Percentiles rank a stretch among this genome's conserved stretches.
Evolutionary conservation across 441 rosid genomes (phyloP).

Genomic region (Omphalea diandra): DNA sequence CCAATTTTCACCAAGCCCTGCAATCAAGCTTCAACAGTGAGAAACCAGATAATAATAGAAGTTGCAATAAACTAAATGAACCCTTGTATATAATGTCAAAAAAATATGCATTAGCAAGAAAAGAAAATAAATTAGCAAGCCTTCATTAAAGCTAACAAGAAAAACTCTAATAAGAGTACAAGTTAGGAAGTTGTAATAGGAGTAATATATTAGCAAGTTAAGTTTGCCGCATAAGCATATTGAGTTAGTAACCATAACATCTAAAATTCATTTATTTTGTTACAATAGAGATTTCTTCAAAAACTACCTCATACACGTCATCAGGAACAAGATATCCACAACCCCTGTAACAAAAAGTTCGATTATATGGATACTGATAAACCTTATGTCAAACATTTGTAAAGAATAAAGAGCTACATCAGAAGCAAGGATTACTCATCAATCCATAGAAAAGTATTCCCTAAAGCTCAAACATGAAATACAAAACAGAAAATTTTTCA

Average conservation of each 20-base stretch:
- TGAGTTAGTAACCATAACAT: slow-evolving; percentile 3
- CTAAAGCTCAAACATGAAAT: background rate
- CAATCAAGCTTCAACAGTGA: slow-evolving; percentile 19
- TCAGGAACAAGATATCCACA: slow-evolving; percentile 55
- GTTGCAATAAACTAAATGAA: background rate
- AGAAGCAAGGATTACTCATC: background rate
- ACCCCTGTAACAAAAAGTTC: slow-evolving; percentile 35
- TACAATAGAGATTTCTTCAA: background rate
- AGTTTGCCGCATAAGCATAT: background rate
- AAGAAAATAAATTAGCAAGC: too few relatives aligned
- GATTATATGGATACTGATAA: background rate
- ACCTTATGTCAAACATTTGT: background rate
- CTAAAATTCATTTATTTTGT: slow-evolving; percentile 17
- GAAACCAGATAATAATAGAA: slow-evolving; percentile 2
- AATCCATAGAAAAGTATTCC: background rate
- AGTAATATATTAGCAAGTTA: background rate
- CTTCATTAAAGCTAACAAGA: background rate
- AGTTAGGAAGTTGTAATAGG: too few relatives aligned
- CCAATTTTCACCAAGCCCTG: slow-evolving; percentile 69
- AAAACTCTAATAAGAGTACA: background rate
- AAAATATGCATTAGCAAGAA: background rate
- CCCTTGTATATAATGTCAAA: background rate
- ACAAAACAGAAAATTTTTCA: background rate
- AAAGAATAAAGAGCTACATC: background rate
- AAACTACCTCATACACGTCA: slow-evolving; percentile 51